Percentiles rank a stretch among this genome's conserved stretches.
phyloP scores from a whole-genome alignment of 2,329 filamentous ascomycete genomes.

The Lasiodiplodia theobromae region DNA sequence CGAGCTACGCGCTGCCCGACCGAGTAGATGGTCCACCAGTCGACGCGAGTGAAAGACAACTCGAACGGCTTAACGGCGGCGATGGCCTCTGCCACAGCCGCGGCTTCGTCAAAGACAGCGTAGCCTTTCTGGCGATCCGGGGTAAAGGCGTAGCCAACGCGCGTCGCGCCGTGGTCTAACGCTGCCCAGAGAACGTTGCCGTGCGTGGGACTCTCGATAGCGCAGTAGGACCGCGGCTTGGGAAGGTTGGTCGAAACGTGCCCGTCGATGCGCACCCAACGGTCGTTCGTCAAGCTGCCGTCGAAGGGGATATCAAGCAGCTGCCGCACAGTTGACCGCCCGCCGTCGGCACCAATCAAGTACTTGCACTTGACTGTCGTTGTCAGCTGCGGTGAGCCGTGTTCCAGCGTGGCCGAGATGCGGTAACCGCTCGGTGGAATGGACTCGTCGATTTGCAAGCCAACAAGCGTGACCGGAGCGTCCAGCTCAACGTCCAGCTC shows the following conservation, averaged over 20 bases:
- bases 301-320: slow-evolving; percentile 58
- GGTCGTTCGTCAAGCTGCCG: slow-evolving; percentile 57
- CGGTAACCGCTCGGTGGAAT: not conserved
- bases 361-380: slow-evolving; percentile 53
- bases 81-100: slow-evolving; percentile 49
- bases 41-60: slow-evolving; percentile 48
- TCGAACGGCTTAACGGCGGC: slow-evolving; percentile 50
- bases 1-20: slow-evolving; percentile 52
- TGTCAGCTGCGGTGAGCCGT: slow-evolving; percentile 30
- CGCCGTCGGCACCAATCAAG: slow-evolving; percentile 61
- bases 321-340: slow-evolving; percentile 57
- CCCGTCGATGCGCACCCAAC: slow-evolving; percentile 63
- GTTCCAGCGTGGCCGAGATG: slow-evolving; percentile 42
- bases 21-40: slow-evolving; percentile 55
- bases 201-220: slow-evolving; percentile 60
- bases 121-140: slow-evolving; percentile 49
- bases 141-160: slow-evolving; percentile 62
- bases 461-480: slow-evolving; percentile 47
- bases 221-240: slow-evolving; percentile 54
- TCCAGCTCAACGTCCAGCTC: slow-evolving; percentile 47
- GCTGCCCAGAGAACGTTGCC: slow-evolving; percentile 64
- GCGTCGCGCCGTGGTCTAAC: slow-evolving; percentile 60
- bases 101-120: slow-evolving; percentile 44
- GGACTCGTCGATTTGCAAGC: slow-evolving; percentile 41
- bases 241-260: slow-evolving; percentile 59